A percentile compares a stretch with the other conserved stretches of the same genome.
phyloP scores from a whole-genome alignment of 768 basidiomycete genomes.

The Amanita muscaria region DNA sequence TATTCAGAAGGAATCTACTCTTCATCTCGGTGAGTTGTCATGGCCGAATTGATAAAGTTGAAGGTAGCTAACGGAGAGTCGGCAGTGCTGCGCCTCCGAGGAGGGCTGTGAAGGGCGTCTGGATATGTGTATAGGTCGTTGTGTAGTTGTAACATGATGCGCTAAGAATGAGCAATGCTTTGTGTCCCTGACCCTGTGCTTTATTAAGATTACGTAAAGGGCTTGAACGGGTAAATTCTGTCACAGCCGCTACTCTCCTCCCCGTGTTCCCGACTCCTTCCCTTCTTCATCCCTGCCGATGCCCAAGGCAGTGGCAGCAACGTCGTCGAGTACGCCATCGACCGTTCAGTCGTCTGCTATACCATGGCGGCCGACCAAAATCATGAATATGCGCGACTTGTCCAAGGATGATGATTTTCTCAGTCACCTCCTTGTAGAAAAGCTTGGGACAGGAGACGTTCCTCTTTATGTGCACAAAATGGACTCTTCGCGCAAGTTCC shows the following conservation, averaged over 20 bases:
- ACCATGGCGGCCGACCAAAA: constrained; percentile 75
- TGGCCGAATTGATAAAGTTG: constrained; percentile 1
- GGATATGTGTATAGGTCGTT: too few species aligned
- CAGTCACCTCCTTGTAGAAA: constrained; percentile 82
- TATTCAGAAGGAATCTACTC: constrained; percentile 59
- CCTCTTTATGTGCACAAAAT: constrained; percentile 89
- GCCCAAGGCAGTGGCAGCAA: constrained; percentile 13
- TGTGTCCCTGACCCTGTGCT: not conserved
- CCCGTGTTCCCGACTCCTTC: constrained; percentile 15
- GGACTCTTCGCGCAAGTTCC: constrained; percentile 69
- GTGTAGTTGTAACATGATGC: too few species aligned
- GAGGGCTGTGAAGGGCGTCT: constrained; percentile 20
- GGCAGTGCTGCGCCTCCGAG: constrained; percentile 33
- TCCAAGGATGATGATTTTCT: constrained; percentile 89
- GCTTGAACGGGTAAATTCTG: constrained; percentile 15
- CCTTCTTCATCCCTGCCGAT: constrained; percentile 12
- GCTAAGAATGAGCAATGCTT: too few species aligned
- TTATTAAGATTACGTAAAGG: constrained; percentile 4
- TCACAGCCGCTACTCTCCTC: constrained; percentile 13
- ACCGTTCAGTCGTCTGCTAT: constrained; percentile 21
- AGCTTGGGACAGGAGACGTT: constrained; percentile 69
- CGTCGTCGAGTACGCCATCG: constrained; percentile 23
- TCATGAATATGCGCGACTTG: constrained; percentile 87
- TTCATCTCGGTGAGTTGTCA: constrained; percentile 35
- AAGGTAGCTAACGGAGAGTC: constrained; percentile 11